These are phyloP conservation scores for Cladosporium halotolerans DNA, from an alignment of 2,329 filamentous ascomycete genomes.

Conservation along the genomic window DNA sequence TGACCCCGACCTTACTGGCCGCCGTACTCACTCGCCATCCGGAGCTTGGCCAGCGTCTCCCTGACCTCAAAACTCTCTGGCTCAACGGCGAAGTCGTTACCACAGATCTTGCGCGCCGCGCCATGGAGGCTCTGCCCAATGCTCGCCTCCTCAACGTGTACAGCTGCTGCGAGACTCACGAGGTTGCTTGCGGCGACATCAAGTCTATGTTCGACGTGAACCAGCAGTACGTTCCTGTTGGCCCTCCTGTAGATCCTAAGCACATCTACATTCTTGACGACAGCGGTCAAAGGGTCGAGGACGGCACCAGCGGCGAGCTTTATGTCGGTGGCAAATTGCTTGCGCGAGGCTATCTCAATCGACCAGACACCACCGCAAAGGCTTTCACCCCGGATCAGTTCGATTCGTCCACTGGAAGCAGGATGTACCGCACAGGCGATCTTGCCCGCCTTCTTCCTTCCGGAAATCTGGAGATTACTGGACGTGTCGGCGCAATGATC, in stretches of 20 bases:
- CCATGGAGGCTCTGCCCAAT: conserved; percentile 60
- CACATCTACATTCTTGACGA: conserved; percentile 70
- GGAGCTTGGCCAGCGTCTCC: conserved; percentile 57
- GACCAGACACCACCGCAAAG: conserved; percentile 69
- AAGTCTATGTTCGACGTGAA: conserved; percentile 57
- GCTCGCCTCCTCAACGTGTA: conserved; percentile 71
- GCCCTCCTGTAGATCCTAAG: conserved; percentile 60
- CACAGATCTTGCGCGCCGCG: conserved; percentile 65
- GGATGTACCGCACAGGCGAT: conserved; percentile 72
- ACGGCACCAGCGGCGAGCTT: conserved; percentile 63
- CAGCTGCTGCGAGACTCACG: conserved; percentile 75
- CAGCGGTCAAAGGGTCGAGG: conserved; percentile 56
- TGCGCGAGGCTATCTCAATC: conserved; percentile 70
- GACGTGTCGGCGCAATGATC: conserved; percentile 72
- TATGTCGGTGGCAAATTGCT: conserved; percentile 69
- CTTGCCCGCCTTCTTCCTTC: conserved; percentile 60
- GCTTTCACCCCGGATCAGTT: conserved; percentile 65
- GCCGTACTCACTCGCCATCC: conserved; percentile 63
- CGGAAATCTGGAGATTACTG: conserved; percentile 67
- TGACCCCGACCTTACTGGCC: conserved; percentile 73
- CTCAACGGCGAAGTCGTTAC: conserved; percentile 79
- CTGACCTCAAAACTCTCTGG: conserved; percentile 65
- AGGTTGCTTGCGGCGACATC: conserved; percentile 72
- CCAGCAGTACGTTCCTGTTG: conserved; percentile 65
- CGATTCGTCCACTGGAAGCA: conserved; percentile 46